phyloP scores from a whole-genome alignment of 768 basidiomycete genomes.

The Suillus hirtellus region DNA sequence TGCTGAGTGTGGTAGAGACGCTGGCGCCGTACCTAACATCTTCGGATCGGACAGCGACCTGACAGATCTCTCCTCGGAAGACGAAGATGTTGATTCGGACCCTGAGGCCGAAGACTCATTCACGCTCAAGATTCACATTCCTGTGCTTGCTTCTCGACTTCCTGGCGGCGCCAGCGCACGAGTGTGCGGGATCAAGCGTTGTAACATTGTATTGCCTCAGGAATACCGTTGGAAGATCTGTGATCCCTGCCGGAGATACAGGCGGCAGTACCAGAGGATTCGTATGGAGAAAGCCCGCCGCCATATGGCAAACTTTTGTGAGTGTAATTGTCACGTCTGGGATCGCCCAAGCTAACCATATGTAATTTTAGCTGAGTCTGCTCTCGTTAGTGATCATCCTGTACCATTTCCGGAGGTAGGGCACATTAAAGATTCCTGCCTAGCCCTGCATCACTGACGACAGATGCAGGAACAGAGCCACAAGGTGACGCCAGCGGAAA shows the following conservation, averaged over 20 bases:
- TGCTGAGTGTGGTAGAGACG: neutral
- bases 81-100: conserved; percentile 10
- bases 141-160: conserved; percentile 20
- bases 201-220: conserved; percentile 33
- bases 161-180: conserved; percentile 12
- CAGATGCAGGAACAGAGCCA: neutral
- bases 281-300: conserved; percentile 25
- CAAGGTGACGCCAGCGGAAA: conserved; percentile 12
- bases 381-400: neutral
- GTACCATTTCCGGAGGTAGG: neutral
- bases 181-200: conserved; percentile 37
- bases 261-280: conserved; percentile 36
- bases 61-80: conserved; percentile 20
- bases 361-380: conserved; percentile 16
- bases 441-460: conserved; percentile 9
- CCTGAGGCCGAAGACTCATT: neutral
- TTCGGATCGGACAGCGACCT: conserved; percentile 29
- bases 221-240: conserved; percentile 45
- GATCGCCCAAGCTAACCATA: neutral
- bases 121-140: conserved; percentile 24
- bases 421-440: conserved; percentile 17
- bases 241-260: conserved; percentile 40
- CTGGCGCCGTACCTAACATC: conserved; percentile 3
- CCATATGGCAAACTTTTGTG: conserved; percentile 12
- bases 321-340: neutral